Evolutionary conservation across 371 early-diverging fungal genomes (phyloP).

Genomic region (Rhizopus stolonifer): DNA sequence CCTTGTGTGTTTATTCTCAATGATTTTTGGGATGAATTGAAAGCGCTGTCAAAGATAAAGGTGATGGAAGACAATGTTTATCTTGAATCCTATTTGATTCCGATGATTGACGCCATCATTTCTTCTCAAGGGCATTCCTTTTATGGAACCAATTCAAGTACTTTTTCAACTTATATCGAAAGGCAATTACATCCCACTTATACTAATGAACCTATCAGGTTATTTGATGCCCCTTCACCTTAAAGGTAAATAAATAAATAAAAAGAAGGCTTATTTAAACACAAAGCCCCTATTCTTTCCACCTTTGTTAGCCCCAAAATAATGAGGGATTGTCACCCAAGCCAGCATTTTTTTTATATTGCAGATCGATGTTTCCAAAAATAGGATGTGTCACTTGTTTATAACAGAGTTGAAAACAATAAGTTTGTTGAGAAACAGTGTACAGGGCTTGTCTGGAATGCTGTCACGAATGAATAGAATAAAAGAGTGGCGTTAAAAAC

Average conservation of each 20-base stretch:
- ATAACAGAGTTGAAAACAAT: too few relatives aligned
- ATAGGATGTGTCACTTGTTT: too few relatives aligned
- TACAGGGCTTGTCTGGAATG: too few relatives aligned
- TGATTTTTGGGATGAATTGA: conserved; percentile 53
- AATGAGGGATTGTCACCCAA: too few relatives aligned
- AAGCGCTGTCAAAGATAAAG: conserved; percentile 41
- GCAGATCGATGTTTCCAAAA: too few relatives aligned
- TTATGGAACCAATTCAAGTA: conserved; percentile 57
- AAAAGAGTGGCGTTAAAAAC: too few relatives aligned
- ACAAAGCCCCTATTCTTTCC: background rate
- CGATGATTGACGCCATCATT: conserved; percentile 66
- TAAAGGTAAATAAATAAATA: too few relatives aligned
- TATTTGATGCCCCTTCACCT: conserved; percentile 6
- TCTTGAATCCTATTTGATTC: conserved; percentile 57
- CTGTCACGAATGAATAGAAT: too few relatives aligned
- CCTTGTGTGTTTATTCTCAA: conserved; percentile 59
- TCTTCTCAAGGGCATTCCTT: conserved; percentile 61
- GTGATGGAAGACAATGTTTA: conserved; percentile 53
- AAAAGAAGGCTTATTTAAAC: too few relatives aligned
- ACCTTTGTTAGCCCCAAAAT: background rate
- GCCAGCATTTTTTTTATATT: too few relatives aligned
- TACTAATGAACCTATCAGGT: conserved; percentile 28
- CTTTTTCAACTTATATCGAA: conserved; percentile 60
- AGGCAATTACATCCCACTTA: conserved; percentile 55
- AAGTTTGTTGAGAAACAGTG: too few relatives aligned